Evolutionary conservation across 441 rosid species (phyloP).

Genomic region (Adansonia gregorii): DNA sequence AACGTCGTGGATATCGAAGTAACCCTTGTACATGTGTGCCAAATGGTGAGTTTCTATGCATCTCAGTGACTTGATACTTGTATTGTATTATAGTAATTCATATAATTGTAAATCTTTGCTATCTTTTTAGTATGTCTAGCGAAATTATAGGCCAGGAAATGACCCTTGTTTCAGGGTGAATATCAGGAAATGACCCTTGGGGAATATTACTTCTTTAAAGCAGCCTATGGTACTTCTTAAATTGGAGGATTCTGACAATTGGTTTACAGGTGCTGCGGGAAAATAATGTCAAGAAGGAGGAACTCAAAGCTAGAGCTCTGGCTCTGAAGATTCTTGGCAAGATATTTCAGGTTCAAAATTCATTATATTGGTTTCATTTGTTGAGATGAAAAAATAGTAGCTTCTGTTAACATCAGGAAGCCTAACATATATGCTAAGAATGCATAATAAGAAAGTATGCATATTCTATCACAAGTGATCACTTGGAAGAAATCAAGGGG

Average conservation of each 20-base stretch:
- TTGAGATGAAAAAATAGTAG: not conserved
- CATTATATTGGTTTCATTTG: slow-evolving; percentile 1
- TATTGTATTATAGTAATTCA: not conserved
- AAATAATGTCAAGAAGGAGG: slow-evolving; percentile 63
- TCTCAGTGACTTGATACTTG: not conserved
- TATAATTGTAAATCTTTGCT: not conserved
- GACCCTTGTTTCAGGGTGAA: not conserved
- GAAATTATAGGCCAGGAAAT: slow-evolving; percentile 4
- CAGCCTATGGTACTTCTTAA: not conserved
- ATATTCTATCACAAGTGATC: not conserved
- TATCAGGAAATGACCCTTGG: not conserved
- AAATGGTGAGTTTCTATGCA: slow-evolving; percentile 54
- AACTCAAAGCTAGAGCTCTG: slow-evolving; percentile 66
- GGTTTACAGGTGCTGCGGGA: slow-evolving; percentile 63
- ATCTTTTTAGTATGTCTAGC: not conserved
- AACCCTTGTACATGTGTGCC: slow-evolving; percentile 81
- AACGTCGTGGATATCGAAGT: slow-evolving; percentile 87
- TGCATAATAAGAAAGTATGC: not conserved
- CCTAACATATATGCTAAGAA: not conserved
- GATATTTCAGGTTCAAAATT: slow-evolving; percentile 66
- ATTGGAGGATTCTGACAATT: not conserved
- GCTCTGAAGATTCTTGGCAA: slow-evolving; percentile 81
- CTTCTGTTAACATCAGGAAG: not conserved
- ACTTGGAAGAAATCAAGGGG: not conserved
- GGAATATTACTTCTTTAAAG: not conserved